Evolutionary conservation across 1,139 yeast species (phyloP).

Genomic region (Pichia cactophila): DNA sequence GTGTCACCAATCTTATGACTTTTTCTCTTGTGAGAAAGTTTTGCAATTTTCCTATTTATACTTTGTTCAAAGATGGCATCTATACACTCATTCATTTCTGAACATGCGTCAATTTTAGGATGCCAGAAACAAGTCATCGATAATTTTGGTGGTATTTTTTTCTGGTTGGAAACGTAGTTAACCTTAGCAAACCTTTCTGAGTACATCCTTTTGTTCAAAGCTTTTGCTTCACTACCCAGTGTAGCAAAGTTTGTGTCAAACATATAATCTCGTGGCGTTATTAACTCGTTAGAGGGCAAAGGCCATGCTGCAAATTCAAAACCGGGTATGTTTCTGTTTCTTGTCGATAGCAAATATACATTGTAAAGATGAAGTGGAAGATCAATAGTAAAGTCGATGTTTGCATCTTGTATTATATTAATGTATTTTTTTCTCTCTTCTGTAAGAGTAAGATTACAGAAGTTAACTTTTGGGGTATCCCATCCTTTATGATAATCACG

Average conservation of each 20-base stretch:
- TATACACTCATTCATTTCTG: slow-evolving; percentile 19
- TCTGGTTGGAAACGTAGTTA: slow-evolving; percentile 3
- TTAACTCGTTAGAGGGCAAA: slow-evolving; percentile 28
- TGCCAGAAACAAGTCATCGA: slow-evolving; percentile 9
- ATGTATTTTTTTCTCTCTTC: slow-evolving; percentile 8
- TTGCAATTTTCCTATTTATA: slow-evolving; percentile 19
- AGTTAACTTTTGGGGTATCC: not conserved
- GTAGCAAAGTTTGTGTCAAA: slow-evolving; percentile 3
- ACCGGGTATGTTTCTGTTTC: slow-evolving; percentile 34
- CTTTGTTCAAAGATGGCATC: slow-evolving; percentile 33
- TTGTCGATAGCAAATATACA: slow-evolving; percentile 32
- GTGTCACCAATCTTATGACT: not conserved
- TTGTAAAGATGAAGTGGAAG: slow-evolving; percentile 48
- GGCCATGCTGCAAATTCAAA: slow-evolving; percentile 45
- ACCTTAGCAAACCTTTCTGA: slow-evolving; percentile 6
- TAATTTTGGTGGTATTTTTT: not conserved
- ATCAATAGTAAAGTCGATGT: slow-evolving; percentile 40
- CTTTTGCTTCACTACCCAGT: slow-evolving; percentile 1
- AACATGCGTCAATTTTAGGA: slow-evolving; percentile 6
- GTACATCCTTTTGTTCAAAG: not conserved
- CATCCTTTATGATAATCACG: not conserved
- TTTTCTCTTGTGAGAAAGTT: not conserved
- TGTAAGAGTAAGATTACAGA: not conserved
- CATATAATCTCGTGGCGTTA: slow-evolving; percentile 24
- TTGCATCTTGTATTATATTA: slow-evolving; percentile 33